Base-by-base conservation (phyloP, 345 rosid genomes). In the Geranium brycei region DNA sequence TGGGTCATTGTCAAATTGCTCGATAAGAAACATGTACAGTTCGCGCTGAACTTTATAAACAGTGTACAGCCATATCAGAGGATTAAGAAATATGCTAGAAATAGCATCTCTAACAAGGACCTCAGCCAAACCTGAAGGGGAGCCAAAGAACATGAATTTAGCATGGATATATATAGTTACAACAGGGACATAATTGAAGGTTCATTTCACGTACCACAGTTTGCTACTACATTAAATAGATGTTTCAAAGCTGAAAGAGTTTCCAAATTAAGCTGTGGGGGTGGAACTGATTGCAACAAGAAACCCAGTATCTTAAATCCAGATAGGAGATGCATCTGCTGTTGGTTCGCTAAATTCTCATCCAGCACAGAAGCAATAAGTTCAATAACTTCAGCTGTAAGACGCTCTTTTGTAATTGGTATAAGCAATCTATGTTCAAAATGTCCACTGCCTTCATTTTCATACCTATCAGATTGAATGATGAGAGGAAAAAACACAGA, bases 401-500 rank as follows among this genome's bases (percentile, higher is more conserved):
- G 66, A 62, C 95, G 95, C 72, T 89, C 96, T 77, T 80, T 83
- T 14, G 84, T 66, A 63, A 83, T 75, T 31, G 89, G 91, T 63
- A 81, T 77, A 59, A 82, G 78, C 68, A 83, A 74, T 61, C 75
- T 51, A 59, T 72, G 79, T 58, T 81, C 98, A 70, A 59, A 68
- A 57, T 69, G 67, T 68, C 73, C 77, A 74, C 59, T 72, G 77
- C 77, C 82, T 62, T 81, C 85, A 71, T 76, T 78, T 71, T 84
- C 89, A 78, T 82, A 91, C 77, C 86, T 80, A 70, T 89, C 98
- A 68, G 87, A 87, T 67, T 87, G 92, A 31, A 88, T 80, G 64
- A 89, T 87, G 57, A 91, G 84, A 57, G 98, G 98, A 70, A 91
- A 91, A 78, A 91, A 91, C 67, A 91, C 98, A 31, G 98, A 89